Conservation (phyloP, 768 basidiomycete species). For the Mycena filopes region DNA sequence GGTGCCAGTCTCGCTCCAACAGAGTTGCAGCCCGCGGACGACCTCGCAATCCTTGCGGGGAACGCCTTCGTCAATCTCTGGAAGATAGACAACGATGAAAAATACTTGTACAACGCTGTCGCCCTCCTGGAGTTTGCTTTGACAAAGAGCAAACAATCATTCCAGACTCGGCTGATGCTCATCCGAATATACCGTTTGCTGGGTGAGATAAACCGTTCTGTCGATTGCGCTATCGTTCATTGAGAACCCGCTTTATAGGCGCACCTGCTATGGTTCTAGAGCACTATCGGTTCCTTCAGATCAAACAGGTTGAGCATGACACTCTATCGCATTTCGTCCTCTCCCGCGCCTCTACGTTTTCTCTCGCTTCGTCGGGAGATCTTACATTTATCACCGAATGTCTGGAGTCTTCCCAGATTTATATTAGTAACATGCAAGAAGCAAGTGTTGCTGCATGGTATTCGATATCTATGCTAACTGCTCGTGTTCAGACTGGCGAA, state of each 20-base stretch:
- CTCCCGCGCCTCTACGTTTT: constrained; percentile 82
- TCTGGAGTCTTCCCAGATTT: constrained; percentile 83
- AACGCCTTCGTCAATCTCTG: constrained; percentile 75
- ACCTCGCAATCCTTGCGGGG: constrained; percentile 80
- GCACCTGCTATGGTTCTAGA: constrained; percentile 78
- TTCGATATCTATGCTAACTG: constrained; percentile 12
- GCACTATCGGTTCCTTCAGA: constrained; percentile 80
- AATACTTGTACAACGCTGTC: constrained; percentile 71
- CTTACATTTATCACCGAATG: constrained; percentile 81
- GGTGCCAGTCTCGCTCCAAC: constrained; percentile 74
- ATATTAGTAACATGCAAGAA: constrained; percentile 83
- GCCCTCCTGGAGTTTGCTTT: constrained; percentile 78
- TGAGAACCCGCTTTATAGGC: constrained; percentile 53
- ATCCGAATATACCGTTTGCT: constrained; percentile 86
- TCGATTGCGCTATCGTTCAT: neutral
- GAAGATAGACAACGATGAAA: constrained; percentile 63
- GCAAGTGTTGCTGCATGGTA: constrained; percentile 47
- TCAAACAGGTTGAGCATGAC: constrained; percentile 90
- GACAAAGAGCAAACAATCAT: constrained; percentile 80
- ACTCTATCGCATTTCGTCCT: constrained; percentile 88
- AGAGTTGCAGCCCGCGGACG: constrained; percentile 90
- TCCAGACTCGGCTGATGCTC: constrained; percentile 79
- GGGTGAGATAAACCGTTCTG: constrained; percentile 53
- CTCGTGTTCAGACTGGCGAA: constrained; percentile 69
- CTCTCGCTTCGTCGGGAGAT: constrained; percentile 79